Base-by-base conservation (phyloP, 306 rosid species). In the Trifolium dubium region DNA sequence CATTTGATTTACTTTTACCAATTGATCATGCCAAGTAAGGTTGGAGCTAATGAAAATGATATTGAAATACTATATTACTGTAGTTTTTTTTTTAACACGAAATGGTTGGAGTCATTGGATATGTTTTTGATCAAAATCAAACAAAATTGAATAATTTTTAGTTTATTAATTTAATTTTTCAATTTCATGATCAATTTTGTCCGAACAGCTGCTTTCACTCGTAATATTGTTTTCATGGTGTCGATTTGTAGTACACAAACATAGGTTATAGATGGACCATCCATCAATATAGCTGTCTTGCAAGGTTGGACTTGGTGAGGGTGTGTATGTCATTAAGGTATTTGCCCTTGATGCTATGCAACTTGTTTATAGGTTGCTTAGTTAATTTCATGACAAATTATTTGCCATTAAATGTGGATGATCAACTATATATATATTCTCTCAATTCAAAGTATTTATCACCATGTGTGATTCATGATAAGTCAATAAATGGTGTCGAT, bases 271-370 rank as follows among this genome's bases (percentile, higher is more conserved):
- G 2, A 59, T 59, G 85, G 85, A 80, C 87, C 84, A 63, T 1
- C 34, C 5, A 35, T 37, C n/a, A n/a, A 37, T 23, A 37, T 44
- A 49, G 67, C 4, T 43, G 72, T 61, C 55, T 39, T 6, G 35
- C 29, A 39, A 39, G 75, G 71, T 47, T 58, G 49, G 71, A 12
- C 63, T 56, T 29, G 82, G 79, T 31, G 18, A 31, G 76, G 77
- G 73, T 50, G 74, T 72, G 23, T 23, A 67, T 79, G 49, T 75
- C 49, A 54, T 43, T 67, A 8, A 10, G 59, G 71, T 67, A 61
- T 74, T 80, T 89, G 84, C 90, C 90, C 84, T 86, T 82, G 10
- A 15, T 64, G 50, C 67, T 72, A 84, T 76, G 92, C 90, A 89
- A 18, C 55, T 60, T 62, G 31, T 72, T 41, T 55, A 28, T 46